Evolutionary conservation across 1,139 yeast genomes (phyloP).

Genomic region (Blastobotrys petasosporus): DNA sequence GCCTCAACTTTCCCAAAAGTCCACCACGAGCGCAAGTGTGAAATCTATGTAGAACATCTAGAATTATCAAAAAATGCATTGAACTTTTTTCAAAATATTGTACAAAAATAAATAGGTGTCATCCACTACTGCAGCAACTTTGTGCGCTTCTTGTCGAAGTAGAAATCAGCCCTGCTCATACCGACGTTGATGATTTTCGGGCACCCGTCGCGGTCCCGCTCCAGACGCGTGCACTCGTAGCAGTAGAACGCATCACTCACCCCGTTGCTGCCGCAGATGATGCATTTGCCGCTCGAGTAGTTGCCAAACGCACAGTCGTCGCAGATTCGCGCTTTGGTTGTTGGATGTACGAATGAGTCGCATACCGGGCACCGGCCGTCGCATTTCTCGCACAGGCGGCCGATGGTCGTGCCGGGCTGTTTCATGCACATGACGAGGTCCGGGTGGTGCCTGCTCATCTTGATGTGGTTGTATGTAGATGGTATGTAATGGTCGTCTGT

Average conservation of each 20-base stretch:
- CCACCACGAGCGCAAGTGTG: too few species aligned
- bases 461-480: background rate
- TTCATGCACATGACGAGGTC: slow-evolving; percentile 82
- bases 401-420: slow-evolving; percentile 71
- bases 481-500: background rate
- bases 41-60: too few species aligned
- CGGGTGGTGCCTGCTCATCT: slow-evolving; percentile 86
- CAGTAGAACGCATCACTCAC: slow-evolving; percentile 75
- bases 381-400: slow-evolving; percentile 73
- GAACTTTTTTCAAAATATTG: too few species aligned
- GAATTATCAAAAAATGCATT: too few species aligned
- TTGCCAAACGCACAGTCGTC: slow-evolving; percentile 81
- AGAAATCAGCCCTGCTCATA: slow-evolving; percentile 61
- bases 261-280: slow-evolving; percentile 63
- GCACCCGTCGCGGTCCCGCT: slow-evolving; percentile 88
- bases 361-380: slow-evolving; percentile 92
- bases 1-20: too few species aligned
- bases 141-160: slow-evolving; percentile 48
- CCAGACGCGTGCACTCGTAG: slow-evolving; percentile 73
- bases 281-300: slow-evolving; percentile 51
- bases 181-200: slow-evolving; percentile 82
- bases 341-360: slow-evolving; percentile 79
- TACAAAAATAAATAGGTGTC: background rate
- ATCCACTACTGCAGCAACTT: background rate
- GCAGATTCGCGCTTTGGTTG: slow-evolving; percentile 67